Evolutionary conservation across 306 rosid genomes (phyloP), one percentile per base, ranked within the genome.

Genomic region (Alnus glutinosa): DNA sequence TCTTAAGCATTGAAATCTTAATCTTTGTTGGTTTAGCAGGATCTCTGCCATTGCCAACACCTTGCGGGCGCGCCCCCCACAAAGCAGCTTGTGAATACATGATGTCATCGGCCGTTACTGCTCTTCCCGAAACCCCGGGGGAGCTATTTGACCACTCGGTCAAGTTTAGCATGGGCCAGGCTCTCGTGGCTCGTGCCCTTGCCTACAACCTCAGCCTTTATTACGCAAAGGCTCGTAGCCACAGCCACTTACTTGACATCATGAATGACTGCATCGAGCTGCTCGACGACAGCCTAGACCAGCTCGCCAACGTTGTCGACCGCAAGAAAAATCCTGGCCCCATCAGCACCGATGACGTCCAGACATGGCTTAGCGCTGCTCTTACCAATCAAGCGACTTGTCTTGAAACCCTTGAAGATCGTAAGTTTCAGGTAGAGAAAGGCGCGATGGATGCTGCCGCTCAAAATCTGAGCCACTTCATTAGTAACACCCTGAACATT

Each of bases 341-440:
- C 18, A 44, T 3, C 28, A 23, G 28, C 55, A 58, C 16, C 0
- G 76, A 77, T 3, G 88, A 85, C 32, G 70, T 81, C 57, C 83
- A 78, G 44, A 68, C 83, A 7, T 81, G 88, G 88, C 88, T 81
- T 46, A 85, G 88, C 59, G 85, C 83, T n/a, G 83, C 88, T 19
- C 59, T 75, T 13, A 85, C 85, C 46, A 85, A 81, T 42, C 88
- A 85, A 64, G 80, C 71, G 19, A 81, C 88, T 2, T 85, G 88
- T 34, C 78, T 81, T 7, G 85, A 81, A 18, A 71, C 83, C 75
- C 80, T 78, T 39, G 57, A 77, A 52, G 73, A 46, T 9, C 32
- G 39, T 23, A 36, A 28, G 16, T 32, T 34, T 7, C 44, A 46
- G 32, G 51, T 46, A 15, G 77, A 68, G 50, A 73, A 49, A 57